Conservation (phyloP, 371 early-diverging fungal species). For the Circinella umbellata region DNA sequence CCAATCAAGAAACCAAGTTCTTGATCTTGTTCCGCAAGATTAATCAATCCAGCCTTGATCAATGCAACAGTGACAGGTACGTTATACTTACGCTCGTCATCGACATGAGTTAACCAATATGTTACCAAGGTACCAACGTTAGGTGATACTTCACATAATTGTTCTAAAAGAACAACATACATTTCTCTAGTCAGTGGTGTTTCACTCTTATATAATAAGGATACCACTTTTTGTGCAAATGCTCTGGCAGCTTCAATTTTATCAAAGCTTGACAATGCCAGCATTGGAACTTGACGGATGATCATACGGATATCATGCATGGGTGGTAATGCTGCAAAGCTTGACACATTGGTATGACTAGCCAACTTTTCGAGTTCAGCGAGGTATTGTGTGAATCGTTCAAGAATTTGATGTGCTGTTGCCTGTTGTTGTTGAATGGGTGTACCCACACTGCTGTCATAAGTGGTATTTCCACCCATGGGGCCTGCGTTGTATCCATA, state of each 20-base stretch:
- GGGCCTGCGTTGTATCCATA: slow-evolving; percentile 18
- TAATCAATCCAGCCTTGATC: slow-evolving; percentile 79
- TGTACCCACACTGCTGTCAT: slow-evolving; percentile 10
- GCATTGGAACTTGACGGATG: slow-evolving; percentile 73
- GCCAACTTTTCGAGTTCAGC: slow-evolving; percentile 81
- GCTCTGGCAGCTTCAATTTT: slow-evolving; percentile 81
- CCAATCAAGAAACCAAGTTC: slow-evolving; percentile 88
- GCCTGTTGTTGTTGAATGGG: slow-evolving; percentile 7
- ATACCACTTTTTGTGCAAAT: slow-evolving; percentile 88
- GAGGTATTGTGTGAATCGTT: slow-evolving; percentile 73
- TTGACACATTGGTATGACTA: slow-evolving; percentile 56
- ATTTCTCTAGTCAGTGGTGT: slow-evolving; percentile 77
- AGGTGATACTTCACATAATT: slow-evolving; percentile 79
- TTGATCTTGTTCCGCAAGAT: slow-evolving; percentile 81
- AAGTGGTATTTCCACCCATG: slow-evolving; percentile 1
- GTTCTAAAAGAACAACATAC: slow-evolving; percentile 81
- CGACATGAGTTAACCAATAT: slow-evolving; percentile 90
- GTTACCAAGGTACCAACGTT: slow-evolving; percentile 83
- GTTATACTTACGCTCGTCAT: slow-evolving; percentile 93
- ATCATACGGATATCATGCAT: slow-evolving; percentile 78
- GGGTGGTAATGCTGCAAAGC: slow-evolving; percentile 72
- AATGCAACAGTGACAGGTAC: slow-evolving; percentile 83
- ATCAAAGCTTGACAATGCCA: slow-evolving; percentile 70
- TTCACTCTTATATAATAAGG: slow-evolving; percentile 80
- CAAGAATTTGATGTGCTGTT: slow-evolving; percentile 64